Conservation (phyloP, 768 basidiomycete genomes). For the Pleurotus eryngii region DNA sequence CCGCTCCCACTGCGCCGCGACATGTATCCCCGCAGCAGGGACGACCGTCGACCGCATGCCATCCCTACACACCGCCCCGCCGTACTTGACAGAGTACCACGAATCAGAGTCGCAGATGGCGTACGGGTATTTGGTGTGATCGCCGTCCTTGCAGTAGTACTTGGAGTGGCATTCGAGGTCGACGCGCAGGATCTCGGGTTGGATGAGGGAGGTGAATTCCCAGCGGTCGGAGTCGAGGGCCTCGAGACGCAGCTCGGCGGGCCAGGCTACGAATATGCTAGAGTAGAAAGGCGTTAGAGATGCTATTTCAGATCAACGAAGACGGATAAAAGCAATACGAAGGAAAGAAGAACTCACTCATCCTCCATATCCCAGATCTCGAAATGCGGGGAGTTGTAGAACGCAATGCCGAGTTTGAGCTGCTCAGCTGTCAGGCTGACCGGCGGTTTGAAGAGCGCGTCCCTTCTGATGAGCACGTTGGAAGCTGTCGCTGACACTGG, state of each 20-base stretch:
- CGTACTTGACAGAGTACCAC: not conserved
- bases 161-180: not conserved
- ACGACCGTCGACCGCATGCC: not conserved
- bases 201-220: not conserved
- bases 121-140: not conserved
- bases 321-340: not conserved
- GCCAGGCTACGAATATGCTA: constrained; percentile 4
- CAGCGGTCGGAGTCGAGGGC: not conserved
- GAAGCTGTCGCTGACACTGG: too few relatives aligned
- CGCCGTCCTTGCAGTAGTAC: constrained; percentile 1
- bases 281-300: too few relatives aligned
- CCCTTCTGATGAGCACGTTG: not conserved
- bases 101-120: constrained; percentile 1
- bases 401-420: constrained; percentile 24
- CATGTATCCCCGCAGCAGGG: constrained; percentile 1
- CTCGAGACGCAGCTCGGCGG: not conserved
- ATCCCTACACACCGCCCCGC: not conserved
- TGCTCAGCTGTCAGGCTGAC: not conserved
- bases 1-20: not conserved
- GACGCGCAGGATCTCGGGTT: not conserved
- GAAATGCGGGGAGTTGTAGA: constrained; percentile 27
- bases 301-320: too few relatives aligned
- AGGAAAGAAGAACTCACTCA: constrained; percentile 19
- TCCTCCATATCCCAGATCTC: constrained; percentile 34
- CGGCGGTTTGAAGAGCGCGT: not conserved